phyloP scores from a whole-genome alignment of 2,329 filamentous ascomycete genomes.

The Beauveria australis region DNA sequence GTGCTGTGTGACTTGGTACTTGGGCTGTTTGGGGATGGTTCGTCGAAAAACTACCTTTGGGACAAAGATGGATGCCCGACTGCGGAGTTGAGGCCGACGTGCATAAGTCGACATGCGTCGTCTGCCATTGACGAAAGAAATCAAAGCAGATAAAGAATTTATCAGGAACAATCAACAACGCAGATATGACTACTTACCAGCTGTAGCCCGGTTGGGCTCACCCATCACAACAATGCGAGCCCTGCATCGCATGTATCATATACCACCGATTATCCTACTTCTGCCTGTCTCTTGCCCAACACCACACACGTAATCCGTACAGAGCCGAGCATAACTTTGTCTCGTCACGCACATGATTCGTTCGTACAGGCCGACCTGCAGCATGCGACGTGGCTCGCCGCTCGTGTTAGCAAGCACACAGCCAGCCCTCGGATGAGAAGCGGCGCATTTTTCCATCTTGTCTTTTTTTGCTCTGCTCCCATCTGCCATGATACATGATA shows the following conservation, averaged over 20 bases:
- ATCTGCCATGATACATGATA: too few species aligned
- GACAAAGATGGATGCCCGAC: conserved; percentile 6
- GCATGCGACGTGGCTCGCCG: conserved; percentile 8
- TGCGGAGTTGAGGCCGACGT: conserved; percentile 9
- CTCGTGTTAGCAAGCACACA: too few species aligned
- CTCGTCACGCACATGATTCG: neutral
- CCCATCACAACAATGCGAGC: neutral
- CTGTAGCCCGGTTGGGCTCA: neutral
- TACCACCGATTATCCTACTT: neutral
- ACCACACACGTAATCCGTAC: neutral
- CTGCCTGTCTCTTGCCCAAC: neutral
- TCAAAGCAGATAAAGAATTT: neutral
- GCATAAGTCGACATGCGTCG: neutral
- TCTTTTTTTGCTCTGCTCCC: neutral
- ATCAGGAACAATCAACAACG: neutral
- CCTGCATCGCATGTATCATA: neutral
- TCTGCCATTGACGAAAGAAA: neutral
- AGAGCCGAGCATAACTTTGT: neutral
- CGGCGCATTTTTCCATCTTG: neutral
- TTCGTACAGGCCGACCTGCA: neutral
- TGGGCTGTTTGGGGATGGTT: neutral
- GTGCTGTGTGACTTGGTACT: neutral
- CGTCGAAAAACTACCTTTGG: neutral
- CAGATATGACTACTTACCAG: neutral
- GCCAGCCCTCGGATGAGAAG: neutral